phyloP scores from a whole-genome alignment of 345 rosid genomes.

The Sapria himalayana region DNA sequence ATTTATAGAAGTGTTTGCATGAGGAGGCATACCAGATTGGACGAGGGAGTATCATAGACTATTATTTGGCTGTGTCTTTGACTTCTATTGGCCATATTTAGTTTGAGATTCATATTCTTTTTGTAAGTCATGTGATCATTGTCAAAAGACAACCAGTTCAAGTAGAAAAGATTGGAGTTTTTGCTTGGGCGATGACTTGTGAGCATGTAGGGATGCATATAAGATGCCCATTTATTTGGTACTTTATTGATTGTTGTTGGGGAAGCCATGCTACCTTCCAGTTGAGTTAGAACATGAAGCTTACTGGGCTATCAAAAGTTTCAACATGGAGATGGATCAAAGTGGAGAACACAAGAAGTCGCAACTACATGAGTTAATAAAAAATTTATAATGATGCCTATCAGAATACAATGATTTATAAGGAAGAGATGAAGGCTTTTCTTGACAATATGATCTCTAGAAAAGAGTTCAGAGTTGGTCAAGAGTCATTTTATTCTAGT shows the following conservation, averaged over 20 bases:
- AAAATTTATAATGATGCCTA: constrained; percentile 5
- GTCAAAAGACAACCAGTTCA: neutral
- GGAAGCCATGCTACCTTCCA: constrained; percentile 1
- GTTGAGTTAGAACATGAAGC: neutral
- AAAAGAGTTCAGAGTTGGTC: constrained; percentile 2
- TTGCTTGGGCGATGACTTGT: constrained; percentile 2
- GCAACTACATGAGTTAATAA: neutral
- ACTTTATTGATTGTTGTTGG: constrained; percentile 1
- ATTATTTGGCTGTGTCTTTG: no score
- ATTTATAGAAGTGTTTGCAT: no score
- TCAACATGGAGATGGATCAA: neutral
- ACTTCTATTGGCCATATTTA: constrained; percentile 1
- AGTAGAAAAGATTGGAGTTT: constrained; percentile 3
- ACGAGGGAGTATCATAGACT: no score
- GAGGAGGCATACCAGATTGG: no score
- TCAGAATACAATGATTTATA: constrained; percentile 1
- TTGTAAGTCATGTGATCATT: neutral
- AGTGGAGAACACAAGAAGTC: neutral
- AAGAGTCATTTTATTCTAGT: neutral
- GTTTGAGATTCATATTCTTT: constrained; percentile 1
- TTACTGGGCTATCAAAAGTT: neutral
- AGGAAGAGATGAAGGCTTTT: constrained; percentile 2
- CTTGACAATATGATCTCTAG: constrained; percentile 1
- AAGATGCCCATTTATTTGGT: neutral
- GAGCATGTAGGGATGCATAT: neutral